phyloP scores from a whole-genome alignment of 2,329 filamentous ascomycete genomes.

The Fusarium sp. region DNA sequence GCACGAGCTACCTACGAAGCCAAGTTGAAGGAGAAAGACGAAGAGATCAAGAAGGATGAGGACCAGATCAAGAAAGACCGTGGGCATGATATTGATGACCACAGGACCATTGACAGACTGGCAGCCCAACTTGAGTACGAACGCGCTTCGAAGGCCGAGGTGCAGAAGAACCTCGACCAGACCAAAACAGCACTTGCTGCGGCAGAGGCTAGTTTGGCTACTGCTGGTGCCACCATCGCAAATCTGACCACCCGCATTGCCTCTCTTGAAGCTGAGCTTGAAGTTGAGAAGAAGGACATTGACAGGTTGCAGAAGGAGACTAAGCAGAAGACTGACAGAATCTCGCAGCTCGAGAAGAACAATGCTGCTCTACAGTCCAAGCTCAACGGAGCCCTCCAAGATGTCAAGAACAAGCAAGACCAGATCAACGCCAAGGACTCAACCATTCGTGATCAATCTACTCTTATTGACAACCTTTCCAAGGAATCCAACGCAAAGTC shows the following conservation, averaged over 20 bases:
- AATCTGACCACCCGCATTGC: neutral
- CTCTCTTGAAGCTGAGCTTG: neutral
- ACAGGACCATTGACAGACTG: neutral
- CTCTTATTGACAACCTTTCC: neutral
- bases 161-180: neutral
- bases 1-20: neutral
- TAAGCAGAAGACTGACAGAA: neutral
- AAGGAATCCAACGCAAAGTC: neutral
- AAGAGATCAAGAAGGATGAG: neutral
- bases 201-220: neutral
- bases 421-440: neutral
- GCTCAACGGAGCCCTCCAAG: neutral
- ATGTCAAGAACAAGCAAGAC: neutral
- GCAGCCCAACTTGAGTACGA: neutral
- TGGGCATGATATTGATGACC: neutral
- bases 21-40: neutral
- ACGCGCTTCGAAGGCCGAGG: neutral
- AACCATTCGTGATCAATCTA: neutral
- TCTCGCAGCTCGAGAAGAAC: neutral
- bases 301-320: neutral
- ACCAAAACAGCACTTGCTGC: neutral
- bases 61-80: neutral
- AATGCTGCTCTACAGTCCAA: neutral
- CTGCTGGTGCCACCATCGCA: neutral
- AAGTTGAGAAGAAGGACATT: neutral